Evolutionary conservation across 305 asterid genomes (phyloP).

Genomic region (Fraxinus paxiana): DNA sequence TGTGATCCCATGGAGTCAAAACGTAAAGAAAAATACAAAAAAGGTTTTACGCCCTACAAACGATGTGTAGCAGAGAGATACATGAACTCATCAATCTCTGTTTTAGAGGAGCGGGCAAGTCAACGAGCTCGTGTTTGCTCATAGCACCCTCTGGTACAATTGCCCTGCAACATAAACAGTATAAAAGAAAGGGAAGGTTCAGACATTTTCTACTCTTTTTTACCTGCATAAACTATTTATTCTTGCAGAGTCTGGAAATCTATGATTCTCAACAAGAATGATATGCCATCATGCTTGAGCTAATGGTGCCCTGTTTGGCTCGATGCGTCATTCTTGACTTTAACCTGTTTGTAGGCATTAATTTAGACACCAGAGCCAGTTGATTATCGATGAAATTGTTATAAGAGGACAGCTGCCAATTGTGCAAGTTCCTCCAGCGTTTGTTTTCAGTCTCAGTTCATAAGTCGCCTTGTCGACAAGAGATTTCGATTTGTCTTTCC

Average conservation of each 20-base stretch:
- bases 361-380: neutral
- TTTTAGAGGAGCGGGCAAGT: slow-evolving; percentile 38
- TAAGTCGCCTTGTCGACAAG: neutral
- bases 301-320: slow-evolving; percentile 5
- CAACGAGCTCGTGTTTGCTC: slow-evolving; percentile 50
- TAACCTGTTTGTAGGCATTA: neutral
- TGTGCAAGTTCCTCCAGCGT: slow-evolving; percentile 1
- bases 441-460: neutral
- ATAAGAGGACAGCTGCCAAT: neutral
- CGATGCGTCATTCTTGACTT: neutral
- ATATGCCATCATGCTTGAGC: neutral
- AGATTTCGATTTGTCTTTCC: neutral
- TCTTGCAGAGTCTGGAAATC: neutral
- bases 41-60: slow-evolving; percentile 70
- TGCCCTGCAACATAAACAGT: neutral
- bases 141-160: slow-evolving; percentile 24
- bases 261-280: neutral
- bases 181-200: neutral
- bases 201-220: neutral
- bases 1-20: slow-evolving; percentile 30
- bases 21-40: slow-evolving; percentile 20
- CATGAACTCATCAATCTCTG: slow-evolving; percentile 32
- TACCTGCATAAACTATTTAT: slow-evolving; percentile 1
- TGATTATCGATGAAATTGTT: neutral
- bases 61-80: slow-evolving; percentile 61